phyloP scores from a whole-genome alignment of 306 rosid species.

The Quercus ilex region DNA sequence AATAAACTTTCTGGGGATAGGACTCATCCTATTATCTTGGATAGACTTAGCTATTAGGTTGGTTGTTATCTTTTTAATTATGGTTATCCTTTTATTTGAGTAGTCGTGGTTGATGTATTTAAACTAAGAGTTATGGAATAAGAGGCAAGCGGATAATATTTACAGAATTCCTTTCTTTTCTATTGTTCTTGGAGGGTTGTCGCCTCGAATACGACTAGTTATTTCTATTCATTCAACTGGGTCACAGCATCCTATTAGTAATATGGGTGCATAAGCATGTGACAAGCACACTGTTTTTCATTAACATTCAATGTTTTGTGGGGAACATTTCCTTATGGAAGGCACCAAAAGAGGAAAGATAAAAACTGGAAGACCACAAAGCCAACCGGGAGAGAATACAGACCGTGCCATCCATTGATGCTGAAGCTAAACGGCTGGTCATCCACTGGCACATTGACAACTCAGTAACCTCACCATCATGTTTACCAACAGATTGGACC shows the following conservation, averaged over 20 bases:
- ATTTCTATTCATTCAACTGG: too few species aligned
- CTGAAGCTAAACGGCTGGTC: conserved; percentile 73
- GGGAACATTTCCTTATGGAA: background rate
- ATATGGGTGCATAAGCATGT: background rate
- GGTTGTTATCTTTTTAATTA: too few species aligned
- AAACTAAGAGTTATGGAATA: too few species aligned
- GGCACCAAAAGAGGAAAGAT: background rate
- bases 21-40: too few species aligned
- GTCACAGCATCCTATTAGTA: background rate
- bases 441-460: conserved; percentile 86
- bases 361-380: conserved; percentile 22
- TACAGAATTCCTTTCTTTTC: too few species aligned
- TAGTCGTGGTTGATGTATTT: too few species aligned
- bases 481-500: conserved; percentile 58
- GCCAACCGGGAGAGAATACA: conserved; percentile 29
- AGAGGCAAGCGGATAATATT: too few species aligned
- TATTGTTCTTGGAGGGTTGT: too few species aligned
- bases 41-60: too few species aligned
- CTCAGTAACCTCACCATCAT: conserved; percentile 61
- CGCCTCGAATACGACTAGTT: too few species aligned
- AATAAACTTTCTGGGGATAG: too few species aligned
- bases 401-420: conserved; percentile 70
- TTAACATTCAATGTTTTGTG: background rate
- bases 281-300: background rate
- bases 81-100: too few species aligned